A percentile compares a stretch with the other conserved stretches of the same genome.
These are phyloP conservation scores for Linnemannia elongata DNA, from an alignment of 192 early-diverging fungal genomes.

Conservation along the genomic window DNA sequence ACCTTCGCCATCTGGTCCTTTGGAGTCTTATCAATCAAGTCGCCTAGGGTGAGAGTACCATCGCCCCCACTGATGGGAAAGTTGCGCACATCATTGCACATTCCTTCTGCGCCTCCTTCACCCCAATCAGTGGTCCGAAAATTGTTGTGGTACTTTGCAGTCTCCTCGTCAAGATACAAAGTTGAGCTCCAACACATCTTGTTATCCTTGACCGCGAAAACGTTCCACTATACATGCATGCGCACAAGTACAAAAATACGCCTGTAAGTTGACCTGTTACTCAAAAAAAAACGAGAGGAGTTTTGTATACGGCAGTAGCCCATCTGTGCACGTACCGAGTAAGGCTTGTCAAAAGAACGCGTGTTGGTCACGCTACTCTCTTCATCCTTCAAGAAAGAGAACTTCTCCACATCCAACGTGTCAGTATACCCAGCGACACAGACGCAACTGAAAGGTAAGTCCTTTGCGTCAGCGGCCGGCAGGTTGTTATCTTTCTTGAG, in stretches of 20 bases:
- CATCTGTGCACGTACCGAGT: conserved; percentile 10
- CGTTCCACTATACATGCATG: not conserved
- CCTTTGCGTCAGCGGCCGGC: conserved; percentile 4
- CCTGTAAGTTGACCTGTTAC: not conserved
- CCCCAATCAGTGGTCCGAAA: conserved; percentile 13
- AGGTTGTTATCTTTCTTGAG: not conserved
- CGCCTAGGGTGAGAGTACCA: conserved; percentile 8
- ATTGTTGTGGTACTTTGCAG: not conserved
- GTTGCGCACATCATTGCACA: conserved; percentile 32
- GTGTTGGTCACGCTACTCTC: not conserved
- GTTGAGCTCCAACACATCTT: conserved; percentile 10
- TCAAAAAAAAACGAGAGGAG: not conserved
- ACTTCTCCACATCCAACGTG: not conserved
- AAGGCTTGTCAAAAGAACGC: conserved; percentile 4
- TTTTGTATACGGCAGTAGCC: not conserved
- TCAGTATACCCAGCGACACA: conserved; percentile 19
- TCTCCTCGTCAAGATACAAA: not conserved
- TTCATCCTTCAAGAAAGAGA: conserved; percentile 1
- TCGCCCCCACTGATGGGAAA: conserved; percentile 19
- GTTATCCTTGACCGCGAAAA: not conserved
- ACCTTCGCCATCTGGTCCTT: conserved; percentile 23
- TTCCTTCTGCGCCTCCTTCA: not conserved
- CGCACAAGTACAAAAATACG: not conserved
- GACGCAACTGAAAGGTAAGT: conserved; percentile 16
- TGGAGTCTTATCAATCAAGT: conserved; percentile 25